phyloP scores from a whole-genome alignment of 108 stramenopile genomes.

The Phaeodactylum tricornutum region DNA sequence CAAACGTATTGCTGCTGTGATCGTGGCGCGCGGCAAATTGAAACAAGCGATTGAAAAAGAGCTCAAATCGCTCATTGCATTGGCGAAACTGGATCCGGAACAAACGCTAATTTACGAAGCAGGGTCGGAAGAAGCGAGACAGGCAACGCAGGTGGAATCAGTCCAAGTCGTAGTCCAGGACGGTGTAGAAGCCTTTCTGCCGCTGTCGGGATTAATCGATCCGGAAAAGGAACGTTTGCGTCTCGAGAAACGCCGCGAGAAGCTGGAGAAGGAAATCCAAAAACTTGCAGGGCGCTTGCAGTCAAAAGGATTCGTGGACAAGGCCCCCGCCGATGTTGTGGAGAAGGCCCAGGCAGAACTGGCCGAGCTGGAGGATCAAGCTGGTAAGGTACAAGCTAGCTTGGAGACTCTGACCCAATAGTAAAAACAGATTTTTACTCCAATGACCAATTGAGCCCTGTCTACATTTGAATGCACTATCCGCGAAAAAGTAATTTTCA shows the following conservation, averaged over 20 bases:
- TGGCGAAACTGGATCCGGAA: conserved; percentile 77
- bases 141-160: conserved; percentile 33
- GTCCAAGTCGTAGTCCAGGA: conserved; percentile 80
- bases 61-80: conserved; percentile 59
- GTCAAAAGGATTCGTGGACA: conserved; percentile 78
- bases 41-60: conserved; percentile 54
- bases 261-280: conserved; percentile 65
- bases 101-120: conserved; percentile 43
- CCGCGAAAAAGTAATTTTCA: too few species aligned
- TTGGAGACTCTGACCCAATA: conserved; percentile 14
- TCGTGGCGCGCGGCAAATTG: conserved; percentile 54
- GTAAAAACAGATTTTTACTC: background rate
- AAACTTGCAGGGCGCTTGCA: conserved; percentile 67
- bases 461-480: too few species aligned
- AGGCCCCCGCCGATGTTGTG: conserved; percentile 76
- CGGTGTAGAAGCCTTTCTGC: conserved; percentile 78
- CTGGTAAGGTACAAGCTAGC: conserved; percentile 47
- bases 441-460: too few species aligned
- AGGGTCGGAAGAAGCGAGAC: conserved; percentile 61
- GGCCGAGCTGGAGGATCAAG: conserved; percentile 76
- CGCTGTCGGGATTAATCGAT: conserved; percentile 79
- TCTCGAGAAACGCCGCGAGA: conserved; percentile 69
- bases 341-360: conserved; percentile 73
- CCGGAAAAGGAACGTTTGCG: conserved; percentile 72
- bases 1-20: conserved; percentile 68